Evolutionary conservation across 768 basidiomycete species (phyloP), one percentile per base, ranked within the genome.

Genomic region (Lactarius vividus): DNA sequence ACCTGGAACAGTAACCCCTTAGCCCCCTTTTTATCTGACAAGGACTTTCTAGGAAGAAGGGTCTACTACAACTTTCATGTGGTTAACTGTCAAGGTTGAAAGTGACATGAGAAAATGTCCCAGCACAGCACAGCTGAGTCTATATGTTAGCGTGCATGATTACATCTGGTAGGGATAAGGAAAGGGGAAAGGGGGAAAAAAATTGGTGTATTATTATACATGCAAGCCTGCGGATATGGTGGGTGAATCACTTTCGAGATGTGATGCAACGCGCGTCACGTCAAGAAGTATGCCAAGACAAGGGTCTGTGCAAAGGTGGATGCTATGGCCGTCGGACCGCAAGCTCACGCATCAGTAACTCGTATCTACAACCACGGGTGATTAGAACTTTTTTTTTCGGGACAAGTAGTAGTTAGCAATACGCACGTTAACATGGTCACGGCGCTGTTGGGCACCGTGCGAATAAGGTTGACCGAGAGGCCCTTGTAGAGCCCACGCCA

Each of bases 391-490:
- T 73, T 23, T 23, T 29, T 20, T 53, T 53, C 5, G 40, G 23
- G 29, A 20, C 20, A 23, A 7, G 23, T n/a, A 18, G 16, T n/a
- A 7, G 7, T 6, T 7, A 18, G 13, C n/a, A 23, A 28, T 5
- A 82, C 83, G 75, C 81, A 96, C 90, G 92, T 94, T 74, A 98
- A 77, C 85, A 99, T 90, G 44, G 97, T 99, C 69, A 98, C 91
- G 4, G 94, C 95, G 71, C 92, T 94, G 75, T 94, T 95, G 18
- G 97, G 97, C 69, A 98, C 96, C 9, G 97, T 99, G 65, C 96
- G 82, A 59, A 98, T 77, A 29, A 99, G 83, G 77, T 98, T 98
- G 69, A 98, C 86, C n/a, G 91, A 92, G 65, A 99, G 75, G 8
- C 97, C 97, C 66, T 90, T 89, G 79, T 99, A 99, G 63, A 98